Evolutionary conservation across 805 yeast species (phyloP), one percentile per base, ranked within the genome.

Genomic region (Vanderwaltozyma polyspora): DNA sequence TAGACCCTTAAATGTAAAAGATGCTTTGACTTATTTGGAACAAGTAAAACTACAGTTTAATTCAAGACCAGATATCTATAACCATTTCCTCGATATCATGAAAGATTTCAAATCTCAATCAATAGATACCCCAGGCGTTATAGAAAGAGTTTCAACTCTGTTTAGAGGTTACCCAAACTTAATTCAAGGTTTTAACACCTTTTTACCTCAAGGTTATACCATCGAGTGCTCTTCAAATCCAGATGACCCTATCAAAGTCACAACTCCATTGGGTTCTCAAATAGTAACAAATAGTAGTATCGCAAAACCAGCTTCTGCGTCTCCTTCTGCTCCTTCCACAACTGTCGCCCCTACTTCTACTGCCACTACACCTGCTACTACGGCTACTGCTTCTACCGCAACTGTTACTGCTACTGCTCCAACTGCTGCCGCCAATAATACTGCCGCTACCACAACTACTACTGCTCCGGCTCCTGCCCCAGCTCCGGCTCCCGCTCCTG

Each of bases 51-150:
- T 79, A 32, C 96, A 87, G 57, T 91, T 91, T 60, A 80, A 74
- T 57, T 72, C 77, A 44, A 94, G 89, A 61, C 93, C 97, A 0
- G 96, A 87, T 49, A 94, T 91, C 28, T 91, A 91, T 67, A 91
- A 91, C 59, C 86, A 83, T 58, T 91, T 93, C 52, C 68, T 91
- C 52, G 99, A 91, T 55, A 89, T 91, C 44, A 91, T 91, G 99
- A 93, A 93, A 64, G 99, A 93, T 55, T 93, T 91, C 66, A 93
- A 93, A 65, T 79, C 93, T 35, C 96, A 89, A 63, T 75, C 76
- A 41, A 87, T 91, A 49, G 97, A 91, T 57, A 91, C 99, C 0
- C 98, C 97, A 0, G 99, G 97, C 24, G 99, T 91, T 19, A 91
- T 91, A 54, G 95, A 89, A 57, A 69, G 98, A 38, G 98, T 91